Percentiles rank a stretch among this genome's conserved stretches.
Evolutionary conservation across 139 green algal genomes (phyloP).

Genomic region (Monoraphidium neglectum): DNA sequence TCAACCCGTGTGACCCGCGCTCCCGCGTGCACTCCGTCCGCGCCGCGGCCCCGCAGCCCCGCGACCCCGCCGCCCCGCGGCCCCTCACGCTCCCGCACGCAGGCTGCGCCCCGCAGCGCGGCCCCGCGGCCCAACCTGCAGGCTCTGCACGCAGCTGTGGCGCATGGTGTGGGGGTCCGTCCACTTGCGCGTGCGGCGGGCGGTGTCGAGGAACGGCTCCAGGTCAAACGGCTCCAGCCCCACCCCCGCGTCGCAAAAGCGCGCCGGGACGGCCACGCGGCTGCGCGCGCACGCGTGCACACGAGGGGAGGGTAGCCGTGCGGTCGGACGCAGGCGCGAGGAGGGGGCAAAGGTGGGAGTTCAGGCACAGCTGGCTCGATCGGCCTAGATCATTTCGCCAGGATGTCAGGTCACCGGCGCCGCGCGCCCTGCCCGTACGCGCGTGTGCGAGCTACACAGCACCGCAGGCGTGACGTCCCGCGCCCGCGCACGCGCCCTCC

Average conservation of each 20-base stretch:
- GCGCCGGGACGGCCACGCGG: conserved; percentile 58
- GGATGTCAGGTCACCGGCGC: too few species aligned
- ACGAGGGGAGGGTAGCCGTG: too few species aligned
- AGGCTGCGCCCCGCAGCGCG: not conserved
- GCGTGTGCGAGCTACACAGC: too few species aligned
- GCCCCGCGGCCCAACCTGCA: conserved; percentile 37
- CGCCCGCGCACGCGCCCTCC: too few species aligned
- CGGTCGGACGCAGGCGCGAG: too few species aligned
- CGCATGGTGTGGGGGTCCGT: conserved; percentile 77
- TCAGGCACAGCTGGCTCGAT: too few species aligned
- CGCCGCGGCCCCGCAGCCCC: too few species aligned
- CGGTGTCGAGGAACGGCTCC: conserved; percentile 75
- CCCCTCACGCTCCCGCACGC: not conserved
- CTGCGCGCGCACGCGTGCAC: too few species aligned
- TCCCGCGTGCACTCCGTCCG: not conserved
- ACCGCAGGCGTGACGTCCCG: too few species aligned
- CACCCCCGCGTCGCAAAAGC: conserved; percentile 36
- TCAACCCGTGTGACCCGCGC: not conserved
- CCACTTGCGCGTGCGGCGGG: conserved; percentile 82
- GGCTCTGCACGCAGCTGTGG: conserved; percentile 53
- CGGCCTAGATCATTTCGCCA: too few species aligned
- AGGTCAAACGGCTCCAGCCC: conserved; percentile 82
- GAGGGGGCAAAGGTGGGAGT: too few species aligned
- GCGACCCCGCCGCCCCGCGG: not conserved
- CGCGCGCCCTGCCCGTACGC: too few species aligned